Conservation (phyloP, 306 rosid species). For the Trifolium dubium region DNA sequence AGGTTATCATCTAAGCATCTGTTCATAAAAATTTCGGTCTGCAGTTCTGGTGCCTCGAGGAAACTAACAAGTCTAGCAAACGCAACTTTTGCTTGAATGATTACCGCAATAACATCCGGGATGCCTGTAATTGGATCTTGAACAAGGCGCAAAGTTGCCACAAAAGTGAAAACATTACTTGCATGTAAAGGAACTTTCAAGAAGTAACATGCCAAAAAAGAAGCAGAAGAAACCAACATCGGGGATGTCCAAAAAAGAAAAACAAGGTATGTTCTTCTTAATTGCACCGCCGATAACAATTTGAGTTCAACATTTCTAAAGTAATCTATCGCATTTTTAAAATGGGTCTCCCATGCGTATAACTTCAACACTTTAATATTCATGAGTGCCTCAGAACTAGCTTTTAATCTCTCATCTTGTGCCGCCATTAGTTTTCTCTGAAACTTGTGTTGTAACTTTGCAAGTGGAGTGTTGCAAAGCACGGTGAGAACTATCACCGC, state of each 20-base stretch:
- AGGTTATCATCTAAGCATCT: conserved; percentile 30
- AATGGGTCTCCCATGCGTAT: conserved; percentile 82
- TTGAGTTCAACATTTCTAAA: conserved; percentile 62
- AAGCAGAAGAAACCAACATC: conserved; percentile 66
- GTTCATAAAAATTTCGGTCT: conserved; percentile 36
- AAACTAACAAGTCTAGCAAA: conserved; percentile 63
- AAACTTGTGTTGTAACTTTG: conserved; percentile 73
- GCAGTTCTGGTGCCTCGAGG: conserved; percentile 71
- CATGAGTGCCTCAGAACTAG: conserved; percentile 67
- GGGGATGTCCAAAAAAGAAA: conserved; percentile 76
- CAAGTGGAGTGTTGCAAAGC: conserved; percentile 71
- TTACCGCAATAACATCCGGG: conserved; percentile 63
- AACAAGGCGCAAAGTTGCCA: conserved; percentile 77
- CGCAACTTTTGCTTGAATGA: conserved; percentile 81
- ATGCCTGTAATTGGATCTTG: conserved; percentile 66
- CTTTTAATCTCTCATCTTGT: conserved; percentile 76
- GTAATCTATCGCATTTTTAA: conserved; percentile 54
- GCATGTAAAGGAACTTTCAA: conserved; percentile 71
- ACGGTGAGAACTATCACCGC: conserved; percentile 65
- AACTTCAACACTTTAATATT: conserved; percentile 80
- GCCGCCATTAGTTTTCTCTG: conserved; percentile 69
- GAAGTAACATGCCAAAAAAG: conserved; percentile 72
- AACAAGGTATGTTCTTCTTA: conserved; percentile 48
- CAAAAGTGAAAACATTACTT: conserved; percentile 78
- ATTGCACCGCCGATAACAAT: conserved; percentile 56